Percentiles rank a stretch among this genome's conserved stretches.
Conservation (phyloP, 495 filamentous ascomycete genomes). For the Penicillium daleae region DNA sequence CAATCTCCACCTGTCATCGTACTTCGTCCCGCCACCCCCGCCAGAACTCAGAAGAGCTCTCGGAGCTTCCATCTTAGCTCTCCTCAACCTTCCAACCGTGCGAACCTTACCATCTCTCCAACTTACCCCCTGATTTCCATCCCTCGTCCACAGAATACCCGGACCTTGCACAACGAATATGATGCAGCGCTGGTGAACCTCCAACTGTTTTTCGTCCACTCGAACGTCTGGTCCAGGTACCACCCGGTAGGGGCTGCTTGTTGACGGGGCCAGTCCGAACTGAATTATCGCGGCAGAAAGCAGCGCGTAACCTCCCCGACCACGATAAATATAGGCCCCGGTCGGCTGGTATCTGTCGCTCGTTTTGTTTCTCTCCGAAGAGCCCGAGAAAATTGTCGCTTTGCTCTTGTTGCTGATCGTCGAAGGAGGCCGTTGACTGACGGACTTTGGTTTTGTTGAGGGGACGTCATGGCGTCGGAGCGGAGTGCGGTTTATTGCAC, state of each 20-base stretch:
- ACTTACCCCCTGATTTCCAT: conserved; percentile 15
- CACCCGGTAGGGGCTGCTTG: conserved; percentile 20
- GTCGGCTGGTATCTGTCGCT: not conserved
- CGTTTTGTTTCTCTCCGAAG: not conserved
- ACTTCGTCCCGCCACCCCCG: conserved; percentile 3
- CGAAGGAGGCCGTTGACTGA: not conserved
- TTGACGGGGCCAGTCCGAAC: conserved; percentile 24
- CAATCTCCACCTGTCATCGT: conserved; percentile 3
- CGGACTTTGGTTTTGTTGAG: conserved; percentile 16
- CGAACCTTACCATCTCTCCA: too few relatives aligned
- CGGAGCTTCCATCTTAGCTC: conserved; percentile 9
- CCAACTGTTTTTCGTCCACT: conserved; percentile 24
- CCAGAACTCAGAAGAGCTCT: not conserved
- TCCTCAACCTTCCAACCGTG: not conserved
- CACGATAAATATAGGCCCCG: conserved; percentile 24
- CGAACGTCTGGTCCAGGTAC: conserved; percentile 32
- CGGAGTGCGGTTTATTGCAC: conserved; percentile 60
- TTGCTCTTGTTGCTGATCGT: conserved; percentile 10
- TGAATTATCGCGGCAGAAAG: conserved; percentile 16
- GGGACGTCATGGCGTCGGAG: conserved; percentile 38
- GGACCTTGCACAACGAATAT: conserved; percentile 21
- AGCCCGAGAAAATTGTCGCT: conserved; percentile 10
- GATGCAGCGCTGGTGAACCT: conserved; percentile 28
- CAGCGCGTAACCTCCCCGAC: conserved; percentile 3
- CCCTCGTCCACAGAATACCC: not conserved